Evolutionary conservation across 257 asterid genomes (phyloP).

Genomic region (Solanum appendiculatum): DNA sequence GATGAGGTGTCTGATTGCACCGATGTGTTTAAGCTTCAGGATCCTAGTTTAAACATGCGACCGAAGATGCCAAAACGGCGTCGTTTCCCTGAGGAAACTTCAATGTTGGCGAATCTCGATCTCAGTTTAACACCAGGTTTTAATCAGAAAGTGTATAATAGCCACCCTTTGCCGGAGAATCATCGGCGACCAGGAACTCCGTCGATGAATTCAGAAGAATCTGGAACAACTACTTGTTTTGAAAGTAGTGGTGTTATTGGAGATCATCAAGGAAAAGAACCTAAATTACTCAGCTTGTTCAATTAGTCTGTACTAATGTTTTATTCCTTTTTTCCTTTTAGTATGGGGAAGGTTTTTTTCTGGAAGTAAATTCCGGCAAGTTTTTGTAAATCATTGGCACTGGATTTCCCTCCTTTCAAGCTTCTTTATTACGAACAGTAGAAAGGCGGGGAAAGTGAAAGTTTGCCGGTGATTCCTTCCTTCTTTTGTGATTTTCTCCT

Average conservation of each 20-base stretch:
- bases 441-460: slow-evolving; percentile 60
- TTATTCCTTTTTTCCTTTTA: background rate
- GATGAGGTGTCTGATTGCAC: slow-evolving; percentile 54
- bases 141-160: background rate
- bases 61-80: slow-evolving; percentile 35
- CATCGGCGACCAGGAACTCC: slow-evolving; percentile 54
- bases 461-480: slow-evolving; percentile 38
- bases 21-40: slow-evolving; percentile 20
- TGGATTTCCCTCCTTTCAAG: slow-evolving; percentile 46
- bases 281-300: slow-evolving; percentile 56
- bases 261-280: slow-evolving; percentile 24
- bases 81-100: slow-evolving; percentile 29
- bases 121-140: slow-evolving; percentile 47
- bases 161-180: slow-evolving; percentile 16
- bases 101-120: slow-evolving; percentile 53
- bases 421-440: background rate
- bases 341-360: slow-evolving; percentile 6
- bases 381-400: slow-evolving; percentile 53
- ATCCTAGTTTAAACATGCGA: background rate
- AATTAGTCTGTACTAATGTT: slow-evolving; percentile 8
- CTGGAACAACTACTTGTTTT: slow-evolving; percentile 53
- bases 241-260: slow-evolving; percentile 11
- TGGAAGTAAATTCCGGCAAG: slow-evolving; percentile 33
- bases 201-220: slow-evolving; percentile 71
- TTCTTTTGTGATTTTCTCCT: background rate